Conservation (phyloP, 2,329 filamentous ascomycete genomes). For the Colletotrichum sp. region DNA sequence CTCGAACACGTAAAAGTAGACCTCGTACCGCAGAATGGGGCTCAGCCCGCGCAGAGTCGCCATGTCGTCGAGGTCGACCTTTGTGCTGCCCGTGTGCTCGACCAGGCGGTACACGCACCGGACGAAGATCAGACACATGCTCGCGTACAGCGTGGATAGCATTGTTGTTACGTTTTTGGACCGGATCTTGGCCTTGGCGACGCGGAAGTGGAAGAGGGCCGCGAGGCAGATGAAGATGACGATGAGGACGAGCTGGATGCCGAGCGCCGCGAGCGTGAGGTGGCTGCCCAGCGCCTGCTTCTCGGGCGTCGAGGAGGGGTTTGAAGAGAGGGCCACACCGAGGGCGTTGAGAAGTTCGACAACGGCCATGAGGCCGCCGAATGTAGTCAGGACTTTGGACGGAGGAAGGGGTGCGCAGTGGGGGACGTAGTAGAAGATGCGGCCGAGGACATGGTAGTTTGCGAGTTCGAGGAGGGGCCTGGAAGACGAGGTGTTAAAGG, state of each 20-base stretch:
- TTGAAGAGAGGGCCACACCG: slow-evolving; percentile 45
- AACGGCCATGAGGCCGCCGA: slow-evolving; percentile 48
- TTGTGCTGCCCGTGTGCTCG: slow-evolving; percentile 44
- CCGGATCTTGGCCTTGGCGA: slow-evolving; percentile 21
- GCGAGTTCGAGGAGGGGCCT: slow-evolving; percentile 66
- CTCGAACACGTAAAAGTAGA: slow-evolving; percentile 66
- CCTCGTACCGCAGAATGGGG: slow-evolving; percentile 59
- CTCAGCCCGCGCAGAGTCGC: slow-evolving; percentile 31
- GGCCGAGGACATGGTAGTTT: slow-evolving; percentile 69
- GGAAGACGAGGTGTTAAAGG: background rate
- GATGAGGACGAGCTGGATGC: slow-evolving; percentile 54
- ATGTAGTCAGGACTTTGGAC: slow-evolving; percentile 47
- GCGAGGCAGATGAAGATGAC: slow-evolving; percentile 48
- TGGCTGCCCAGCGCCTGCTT: slow-evolving; percentile 38
- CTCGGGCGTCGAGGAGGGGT: slow-evolving; percentile 31
- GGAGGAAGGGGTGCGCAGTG: slow-evolving; percentile 61
- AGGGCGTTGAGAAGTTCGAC: slow-evolving; percentile 53
- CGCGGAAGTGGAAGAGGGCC: slow-evolving; percentile 48
- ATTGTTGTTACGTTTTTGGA: slow-evolving; percentile 23
- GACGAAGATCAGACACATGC: slow-evolving; percentile 47
- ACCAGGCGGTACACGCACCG: slow-evolving; percentile 56
- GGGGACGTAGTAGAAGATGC: slow-evolving; percentile 67
- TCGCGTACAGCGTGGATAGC: slow-evolving; percentile 47
- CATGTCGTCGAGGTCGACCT: background rate
- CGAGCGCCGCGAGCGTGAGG: slow-evolving; percentile 46